These are phyloP conservation scores for Rhizopogon vulgaris DNA, from an alignment of 768 basidiomycete genomes.

Conservation along the genomic window DNA sequence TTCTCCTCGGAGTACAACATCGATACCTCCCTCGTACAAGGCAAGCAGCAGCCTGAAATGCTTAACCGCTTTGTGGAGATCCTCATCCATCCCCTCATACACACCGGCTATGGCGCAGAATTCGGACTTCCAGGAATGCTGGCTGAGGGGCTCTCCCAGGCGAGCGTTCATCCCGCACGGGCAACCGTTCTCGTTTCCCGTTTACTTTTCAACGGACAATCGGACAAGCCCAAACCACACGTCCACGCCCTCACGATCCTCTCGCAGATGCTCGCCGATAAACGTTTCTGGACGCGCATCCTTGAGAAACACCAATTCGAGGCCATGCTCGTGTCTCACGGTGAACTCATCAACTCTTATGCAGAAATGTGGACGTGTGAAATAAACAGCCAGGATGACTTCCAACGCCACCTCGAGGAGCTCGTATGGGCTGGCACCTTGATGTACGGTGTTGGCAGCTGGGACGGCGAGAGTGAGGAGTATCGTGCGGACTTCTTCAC, in stretches of 20 bases:
- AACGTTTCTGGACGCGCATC: slow-evolving; percentile 25
- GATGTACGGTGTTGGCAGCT: slow-evolving; percentile 59
- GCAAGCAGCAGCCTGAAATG: slow-evolving; percentile 45
- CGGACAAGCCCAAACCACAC: slow-evolving; percentile 25
- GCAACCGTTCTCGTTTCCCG: slow-evolving; percentile 31
- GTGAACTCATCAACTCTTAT: slow-evolving; percentile 35
- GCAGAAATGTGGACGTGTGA: slow-evolving; percentile 44
- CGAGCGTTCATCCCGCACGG: slow-evolving; percentile 41
- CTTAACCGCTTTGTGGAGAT: slow-evolving; percentile 53
- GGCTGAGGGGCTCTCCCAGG: slow-evolving; percentile 63
- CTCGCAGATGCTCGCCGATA: slow-evolving; percentile 48
- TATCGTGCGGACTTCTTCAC: slow-evolving; percentile 71
- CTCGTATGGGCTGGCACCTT: slow-evolving; percentile 49
- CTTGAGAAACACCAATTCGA: slow-evolving; percentile 30
- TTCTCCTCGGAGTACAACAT: slow-evolving; percentile 50
- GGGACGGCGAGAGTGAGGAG: slow-evolving; percentile 25
- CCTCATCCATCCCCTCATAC: slow-evolving; percentile 61
- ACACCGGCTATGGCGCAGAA: slow-evolving; percentile 57
- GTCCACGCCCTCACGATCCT: slow-evolving; percentile 44
- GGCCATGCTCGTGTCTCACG: slow-evolving; percentile 29
- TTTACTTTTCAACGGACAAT: slow-evolving; percentile 20
- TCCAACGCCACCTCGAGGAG: slow-evolving; percentile 55
- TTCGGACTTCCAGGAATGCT: slow-evolving; percentile 57
- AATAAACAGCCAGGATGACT: slow-evolving; percentile 27
- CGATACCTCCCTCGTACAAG: slow-evolving; percentile 15